phyloP scores from a whole-genome alignment of 2,329 filamentous ascomycete species.

The Fusarium duplospermum region DNA sequence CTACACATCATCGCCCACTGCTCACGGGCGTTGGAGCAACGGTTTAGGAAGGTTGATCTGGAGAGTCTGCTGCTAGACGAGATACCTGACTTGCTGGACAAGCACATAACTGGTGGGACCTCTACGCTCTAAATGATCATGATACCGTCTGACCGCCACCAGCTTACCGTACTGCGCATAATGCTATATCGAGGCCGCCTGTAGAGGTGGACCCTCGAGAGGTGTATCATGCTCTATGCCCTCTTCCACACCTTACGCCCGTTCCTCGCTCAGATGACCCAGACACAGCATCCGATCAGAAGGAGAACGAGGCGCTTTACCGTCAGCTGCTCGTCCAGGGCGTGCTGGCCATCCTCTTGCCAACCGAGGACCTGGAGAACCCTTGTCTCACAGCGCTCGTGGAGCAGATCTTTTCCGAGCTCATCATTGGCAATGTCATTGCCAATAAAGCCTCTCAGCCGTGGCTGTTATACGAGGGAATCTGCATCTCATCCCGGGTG shows the following conservation, averaged over 20 bases:
- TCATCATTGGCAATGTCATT: constrained; percentile 86
- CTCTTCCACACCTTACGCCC: constrained; percentile 83
- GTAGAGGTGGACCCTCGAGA: constrained; percentile 72
- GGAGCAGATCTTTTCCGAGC: constrained; percentile 87
- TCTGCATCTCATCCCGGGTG: constrained; percentile 75
- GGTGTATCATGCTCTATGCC: constrained; percentile 86
- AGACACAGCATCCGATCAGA: constrained; percentile 68
- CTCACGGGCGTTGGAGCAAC: constrained; percentile 87
- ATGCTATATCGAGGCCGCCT: constrained; percentile 67
- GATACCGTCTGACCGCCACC: constrained; percentile 34
- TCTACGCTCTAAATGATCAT: not conserved
- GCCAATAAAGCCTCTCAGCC: constrained; percentile 85
- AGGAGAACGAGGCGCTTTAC: constrained; percentile 83
- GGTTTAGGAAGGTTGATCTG: constrained; percentile 83
- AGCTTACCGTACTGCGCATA: constrained; percentile 80
- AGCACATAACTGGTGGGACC: constrained; percentile 80
- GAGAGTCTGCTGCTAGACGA: constrained; percentile 88
- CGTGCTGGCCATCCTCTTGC: constrained; percentile 83
- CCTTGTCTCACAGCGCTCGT: constrained; percentile 85
- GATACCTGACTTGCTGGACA: constrained; percentile 82
- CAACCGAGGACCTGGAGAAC: constrained; percentile 93
- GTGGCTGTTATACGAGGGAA: constrained; percentile 87
- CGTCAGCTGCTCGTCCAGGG: constrained; percentile 89
- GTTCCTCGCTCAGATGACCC: constrained; percentile 70
- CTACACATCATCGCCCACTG: constrained; percentile 93